A percentile compares a stretch with the other conserved stretches of the same genome.
Evolutionary conservation across 1,139 yeast species (phyloP).

Genomic region (Sugiyamaella castrensis): DNA sequence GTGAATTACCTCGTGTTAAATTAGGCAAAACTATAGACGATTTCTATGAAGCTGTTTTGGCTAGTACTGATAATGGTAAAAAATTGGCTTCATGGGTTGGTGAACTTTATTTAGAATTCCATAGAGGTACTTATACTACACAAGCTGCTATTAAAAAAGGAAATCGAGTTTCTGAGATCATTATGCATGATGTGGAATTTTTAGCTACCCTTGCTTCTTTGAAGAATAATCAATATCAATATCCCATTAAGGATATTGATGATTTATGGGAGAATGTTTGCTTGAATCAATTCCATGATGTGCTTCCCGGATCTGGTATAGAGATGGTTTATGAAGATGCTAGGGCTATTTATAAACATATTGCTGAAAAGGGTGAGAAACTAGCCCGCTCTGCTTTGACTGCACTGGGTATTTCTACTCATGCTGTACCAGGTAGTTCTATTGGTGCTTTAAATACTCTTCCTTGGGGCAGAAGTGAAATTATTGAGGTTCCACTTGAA

Average conservation of each 20-base stretch:
- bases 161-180: conserved; percentile 74
- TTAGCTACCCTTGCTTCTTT: conserved; percentile 76
- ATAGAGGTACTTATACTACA: conserved; percentile 94
- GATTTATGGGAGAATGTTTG: conserved; percentile 83
- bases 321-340: conserved; percentile 95
- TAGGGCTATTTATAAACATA: conserved; percentile 66
- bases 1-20: conserved; percentile 73
- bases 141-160: conserved; percentile 82
- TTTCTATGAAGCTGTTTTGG: conserved; percentile 66
- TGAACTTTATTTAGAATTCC: conserved; percentile 90
- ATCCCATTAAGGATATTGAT: conserved; percentile 67
- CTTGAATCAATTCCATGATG: conserved; percentile 94
- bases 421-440: conserved; percentile 20
- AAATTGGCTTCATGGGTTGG: conserved; percentile 86
- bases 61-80: conserved; percentile 60
- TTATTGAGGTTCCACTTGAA: conserved; percentile 42
- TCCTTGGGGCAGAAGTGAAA: conserved; percentile 65
- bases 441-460: conserved; percentile 51
- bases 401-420: conserved; percentile 39
- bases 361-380: conserved; percentile 51
- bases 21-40: conserved; percentile 75
- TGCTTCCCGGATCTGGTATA: conserved; percentile 92
- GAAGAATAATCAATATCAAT: conserved; percentile 48
- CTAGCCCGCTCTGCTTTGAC: conserved; percentile 54
- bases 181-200: conserved; percentile 81